Conservation (phyloP, 176 grass and related monocot species). For the Oryza glaberrima region DNA sequence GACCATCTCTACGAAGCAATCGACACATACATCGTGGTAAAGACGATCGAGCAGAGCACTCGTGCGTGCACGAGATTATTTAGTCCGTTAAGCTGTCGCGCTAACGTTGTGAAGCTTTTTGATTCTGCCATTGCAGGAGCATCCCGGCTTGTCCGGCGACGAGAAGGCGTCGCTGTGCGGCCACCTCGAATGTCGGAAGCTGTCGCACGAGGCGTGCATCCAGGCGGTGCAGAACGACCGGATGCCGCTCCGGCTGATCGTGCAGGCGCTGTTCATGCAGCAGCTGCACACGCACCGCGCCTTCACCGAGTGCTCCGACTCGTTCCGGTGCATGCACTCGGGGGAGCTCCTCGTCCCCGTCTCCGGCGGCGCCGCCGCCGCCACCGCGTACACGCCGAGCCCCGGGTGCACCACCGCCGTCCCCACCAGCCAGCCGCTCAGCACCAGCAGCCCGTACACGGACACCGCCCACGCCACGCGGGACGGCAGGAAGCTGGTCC, state of each 20-base stretch:
- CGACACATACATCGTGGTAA: constrained; percentile 70
- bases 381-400: constrained; percentile 54
- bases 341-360: constrained; percentile 53
- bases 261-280: constrained; percentile 94
- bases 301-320: constrained; percentile 80
- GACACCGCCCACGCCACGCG: constrained; percentile 5
- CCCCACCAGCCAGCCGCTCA: constrained; percentile 54
- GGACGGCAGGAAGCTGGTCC: constrained; percentile 46
- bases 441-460: constrained; percentile 45
- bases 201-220: constrained; percentile 81
- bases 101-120: background rate
- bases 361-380: constrained; percentile 34
- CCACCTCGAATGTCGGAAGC: constrained; percentile 72
- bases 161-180: constrained; percentile 65
- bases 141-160: constrained; percentile 53
- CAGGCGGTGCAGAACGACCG: constrained; percentile 88
- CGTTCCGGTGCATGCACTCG: constrained; percentile 66
- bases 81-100: background rate
- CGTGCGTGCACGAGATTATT: background rate
- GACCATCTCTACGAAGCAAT: constrained; percentile 84
- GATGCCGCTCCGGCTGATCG: constrained; percentile 89
- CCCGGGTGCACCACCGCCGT: constrained; percentile 43
- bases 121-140: constrained; percentile 52
- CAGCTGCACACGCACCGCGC: constrained; percentile 86
- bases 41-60: constrained; percentile 36